Evolutionary conservation across 768 basidiomycete species (phyloP).

Genomic region (Lactifluus subvellereus): DNA sequence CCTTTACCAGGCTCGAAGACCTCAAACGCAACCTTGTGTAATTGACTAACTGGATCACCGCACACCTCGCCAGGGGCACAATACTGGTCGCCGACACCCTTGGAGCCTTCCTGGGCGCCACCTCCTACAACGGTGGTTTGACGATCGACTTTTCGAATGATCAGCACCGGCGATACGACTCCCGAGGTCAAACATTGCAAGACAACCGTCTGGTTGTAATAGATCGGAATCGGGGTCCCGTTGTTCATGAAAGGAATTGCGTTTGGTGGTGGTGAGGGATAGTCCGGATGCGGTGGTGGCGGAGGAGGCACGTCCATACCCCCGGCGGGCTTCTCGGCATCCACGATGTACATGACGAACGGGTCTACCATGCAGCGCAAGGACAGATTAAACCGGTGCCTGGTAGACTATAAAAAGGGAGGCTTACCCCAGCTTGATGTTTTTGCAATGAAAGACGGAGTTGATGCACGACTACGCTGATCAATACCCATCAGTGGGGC

Average conservation of each 20-base stretch:
- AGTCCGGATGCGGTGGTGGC: slow-evolving; percentile 80
- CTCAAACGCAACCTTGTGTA: slow-evolving; percentile 94
- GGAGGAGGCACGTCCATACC: slow-evolving; percentile 73
- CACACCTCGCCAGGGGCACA: slow-evolving; percentile 82
- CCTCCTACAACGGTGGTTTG: slow-evolving; percentile 88
- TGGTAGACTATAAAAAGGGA: slow-evolving; percentile 19
- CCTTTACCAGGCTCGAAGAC: slow-evolving; percentile 70
- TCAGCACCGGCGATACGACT: slow-evolving; percentile 86
- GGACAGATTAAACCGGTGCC: slow-evolving; percentile 22
- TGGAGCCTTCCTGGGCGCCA: slow-evolving; percentile 82
- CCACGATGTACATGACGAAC: slow-evolving; percentile 96
- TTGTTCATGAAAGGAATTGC: slow-evolving; percentile 82
- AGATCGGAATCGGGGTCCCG: slow-evolving; percentile 81
- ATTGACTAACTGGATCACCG: slow-evolving; percentile 90
- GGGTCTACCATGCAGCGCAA: slow-evolving; percentile 48
- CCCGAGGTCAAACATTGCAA: slow-evolving; percentile 92
- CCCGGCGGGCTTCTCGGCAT: slow-evolving; percentile 77
- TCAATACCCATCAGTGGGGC: slow-evolving; percentile 77
- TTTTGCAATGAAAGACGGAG: slow-evolving; percentile 83
- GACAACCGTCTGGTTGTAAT: slow-evolving; percentile 96
- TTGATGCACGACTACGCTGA: slow-evolving; percentile 60
- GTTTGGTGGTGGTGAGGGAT: slow-evolving; percentile 87
- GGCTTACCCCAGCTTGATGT: slow-evolving; percentile 82
- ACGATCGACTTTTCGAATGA: slow-evolving; percentile 91
- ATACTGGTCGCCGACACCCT: slow-evolving; percentile 77